Evolutionary conservation across 345 rosid species (phyloP).

Genomic region (Brassica rapa): DNA sequence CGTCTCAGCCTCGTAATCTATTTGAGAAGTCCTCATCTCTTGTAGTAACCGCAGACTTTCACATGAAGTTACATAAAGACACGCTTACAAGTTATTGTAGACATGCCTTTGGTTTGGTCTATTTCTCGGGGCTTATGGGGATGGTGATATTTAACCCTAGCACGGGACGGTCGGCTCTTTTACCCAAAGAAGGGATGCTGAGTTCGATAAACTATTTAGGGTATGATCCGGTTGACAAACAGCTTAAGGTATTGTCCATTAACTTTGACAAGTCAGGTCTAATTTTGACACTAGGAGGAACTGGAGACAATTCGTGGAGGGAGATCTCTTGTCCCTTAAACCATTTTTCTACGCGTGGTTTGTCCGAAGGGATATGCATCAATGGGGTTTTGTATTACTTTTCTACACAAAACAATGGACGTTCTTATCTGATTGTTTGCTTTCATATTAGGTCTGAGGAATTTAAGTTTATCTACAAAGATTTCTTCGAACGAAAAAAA

Average conservation of each 20-base stretch:
- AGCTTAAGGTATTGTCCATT: neutral
- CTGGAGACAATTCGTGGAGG: neutral
- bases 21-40: neutral
- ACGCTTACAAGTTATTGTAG: no score
- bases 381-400: neutral
- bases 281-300: neutral
- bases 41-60: neutral
- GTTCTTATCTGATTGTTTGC: neutral
- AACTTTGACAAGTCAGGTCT: neutral
- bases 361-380: neutral
- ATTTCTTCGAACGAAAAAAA: neutral
- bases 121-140: neutral
- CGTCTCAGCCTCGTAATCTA: neutral
- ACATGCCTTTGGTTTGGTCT: neutral
- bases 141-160: neutral
- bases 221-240: neutral
- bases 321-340: neutral
- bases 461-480: neutral
- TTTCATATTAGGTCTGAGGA: neutral
- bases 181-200: neutral
- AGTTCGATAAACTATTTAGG: neutral
- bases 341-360: neutral
- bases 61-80: neutral
- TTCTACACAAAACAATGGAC: neutral
- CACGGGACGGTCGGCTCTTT: neutral